These are phyloP conservation scores for Verticillium albo-atrum DNA, from an alignment of 2,329 filamentous ascomycete genomes.

Conservation along the genomic window DNA sequence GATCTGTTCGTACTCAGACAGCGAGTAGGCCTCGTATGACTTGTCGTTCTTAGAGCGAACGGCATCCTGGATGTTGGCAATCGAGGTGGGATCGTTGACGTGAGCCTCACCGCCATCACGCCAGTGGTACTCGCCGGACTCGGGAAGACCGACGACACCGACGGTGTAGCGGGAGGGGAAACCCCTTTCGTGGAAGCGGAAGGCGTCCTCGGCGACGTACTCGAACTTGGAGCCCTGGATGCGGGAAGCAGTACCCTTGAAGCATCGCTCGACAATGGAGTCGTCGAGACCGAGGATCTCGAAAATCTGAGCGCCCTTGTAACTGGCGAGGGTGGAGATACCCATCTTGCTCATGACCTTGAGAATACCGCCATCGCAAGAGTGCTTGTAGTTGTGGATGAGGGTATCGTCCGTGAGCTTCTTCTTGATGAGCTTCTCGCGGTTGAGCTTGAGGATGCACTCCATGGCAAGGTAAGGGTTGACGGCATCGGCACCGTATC, in stretches of 20 bases:
- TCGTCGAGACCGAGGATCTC: slow-evolving; percentile 93
- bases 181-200: slow-evolving; percentile 91
- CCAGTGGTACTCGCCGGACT: slow-evolving; percentile 98
- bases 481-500: slow-evolving; percentile 90
- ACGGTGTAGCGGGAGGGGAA: slow-evolving; percentile 78
- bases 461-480: slow-evolving; percentile 95
- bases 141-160: slow-evolving; percentile 73
- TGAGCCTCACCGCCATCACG: slow-evolving; percentile 93
- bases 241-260: slow-evolving; percentile 88
- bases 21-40: slow-evolving; percentile 94
- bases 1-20: slow-evolving; percentile 91
- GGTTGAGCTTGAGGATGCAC: slow-evolving; percentile 94
- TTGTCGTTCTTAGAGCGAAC: slow-evolving; percentile 97
- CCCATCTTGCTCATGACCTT: slow-evolving; percentile 99
- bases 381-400: slow-evolving; percentile 95
- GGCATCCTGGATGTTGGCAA: slow-evolving; percentile 95
- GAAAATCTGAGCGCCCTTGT: slow-evolving; percentile 98
- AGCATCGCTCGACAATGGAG: slow-evolving; percentile 87
- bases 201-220: slow-evolving; percentile 87
- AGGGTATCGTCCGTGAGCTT: slow-evolving; percentile 76
- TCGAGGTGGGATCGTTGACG: slow-evolving; percentile 89
- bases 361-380: slow-evolving; percentile 90
- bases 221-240: slow-evolving; percentile 94
- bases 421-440: slow-evolving; percentile 88
- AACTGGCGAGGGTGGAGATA: slow-evolving; percentile 91